These are phyloP conservation scores for Buddleja alternifolia DNA, from an alignment of 257 asterid species.

Conservation along the genomic window DNA sequence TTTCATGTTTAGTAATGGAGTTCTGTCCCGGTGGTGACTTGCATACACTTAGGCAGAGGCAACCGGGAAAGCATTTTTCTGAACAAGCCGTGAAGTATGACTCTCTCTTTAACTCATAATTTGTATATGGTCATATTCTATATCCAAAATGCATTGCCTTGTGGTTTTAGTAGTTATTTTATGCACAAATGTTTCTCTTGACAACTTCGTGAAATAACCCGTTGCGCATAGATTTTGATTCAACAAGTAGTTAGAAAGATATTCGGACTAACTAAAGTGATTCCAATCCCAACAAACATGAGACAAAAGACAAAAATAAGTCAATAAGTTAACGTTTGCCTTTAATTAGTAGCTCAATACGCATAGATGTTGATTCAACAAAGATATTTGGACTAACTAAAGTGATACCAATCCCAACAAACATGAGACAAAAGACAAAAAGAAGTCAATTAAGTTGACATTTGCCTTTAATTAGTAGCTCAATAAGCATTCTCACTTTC, in stretches of 20 bases:
- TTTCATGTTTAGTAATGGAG: constrained; percentile 88
- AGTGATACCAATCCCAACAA: neutral
- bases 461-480: neutral
- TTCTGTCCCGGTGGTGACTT: constrained; percentile 87
- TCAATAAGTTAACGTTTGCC: no score
- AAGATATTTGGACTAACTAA: constrained; percentile 6
- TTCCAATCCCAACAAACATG: neutral
- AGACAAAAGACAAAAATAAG: neutral
- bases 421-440: neutral
- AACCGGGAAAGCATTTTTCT: constrained; percentile 77
- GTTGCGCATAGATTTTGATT: constrained; percentile 1
- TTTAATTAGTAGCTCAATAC: no score
- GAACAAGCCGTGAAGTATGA: constrained; percentile 88
- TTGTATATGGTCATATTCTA: constrained; percentile 12
- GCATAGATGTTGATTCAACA: neutral
- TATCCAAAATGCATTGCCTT: constrained; percentile 13
- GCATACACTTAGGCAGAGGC: constrained; percentile 82
- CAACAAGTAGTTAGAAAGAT: neutral
- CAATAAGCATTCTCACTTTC: constrained; percentile 3
- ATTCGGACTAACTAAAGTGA: neutral
- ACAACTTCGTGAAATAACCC: neutral
- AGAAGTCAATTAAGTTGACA: neutral
- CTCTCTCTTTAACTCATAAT: constrained; percentile 29
- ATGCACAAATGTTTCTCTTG: neutral
- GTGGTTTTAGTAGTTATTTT: neutral